A percentile compares a stretch with the other conserved stretches of the same genome.
Evolutionary conservation across 345 rosid genomes (phyloP).

Genomic region (Streptanthus diversifolius): DNA sequence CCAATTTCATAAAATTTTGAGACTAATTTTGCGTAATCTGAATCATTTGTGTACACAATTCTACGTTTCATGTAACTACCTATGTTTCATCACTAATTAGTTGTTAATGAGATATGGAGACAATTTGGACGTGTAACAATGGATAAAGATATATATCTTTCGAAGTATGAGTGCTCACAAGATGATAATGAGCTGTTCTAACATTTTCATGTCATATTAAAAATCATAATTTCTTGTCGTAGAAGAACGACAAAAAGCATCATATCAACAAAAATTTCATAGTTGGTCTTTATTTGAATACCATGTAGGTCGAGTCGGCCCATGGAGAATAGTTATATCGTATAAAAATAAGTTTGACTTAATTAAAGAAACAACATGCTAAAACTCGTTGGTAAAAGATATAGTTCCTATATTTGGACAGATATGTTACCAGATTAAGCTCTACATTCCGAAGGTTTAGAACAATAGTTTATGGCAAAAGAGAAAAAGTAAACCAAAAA

Average conservation of each 20-base stretch:
- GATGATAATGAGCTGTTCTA: background rate
- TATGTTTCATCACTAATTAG: background rate
- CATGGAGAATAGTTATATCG: background rate
- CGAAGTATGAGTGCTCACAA: background rate
- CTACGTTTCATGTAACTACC: background rate
- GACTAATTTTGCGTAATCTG: background rate
- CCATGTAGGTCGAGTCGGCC: background rate
- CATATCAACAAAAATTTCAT: background rate
- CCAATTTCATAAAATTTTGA: background rate
- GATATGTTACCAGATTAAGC: background rate
- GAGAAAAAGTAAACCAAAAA: background rate
- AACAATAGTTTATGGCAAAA: background rate
- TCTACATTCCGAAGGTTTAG: background rate
- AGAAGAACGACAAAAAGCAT: background rate
- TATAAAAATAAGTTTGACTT: background rate
- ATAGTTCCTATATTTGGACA: background rate
- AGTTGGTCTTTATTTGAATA: constrained; percentile 13
- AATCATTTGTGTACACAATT: background rate
- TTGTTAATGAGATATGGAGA: background rate
- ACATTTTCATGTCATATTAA: background rate
- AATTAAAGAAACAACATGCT: background rate
- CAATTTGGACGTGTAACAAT: background rate
- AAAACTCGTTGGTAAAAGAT: background rate
- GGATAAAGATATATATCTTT: background rate
- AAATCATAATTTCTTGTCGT: background rate